phyloP scores from a whole-genome alignment of 495 filamentous ascomycete genomes.

The Hypomontagnella monticulosa region DNA sequence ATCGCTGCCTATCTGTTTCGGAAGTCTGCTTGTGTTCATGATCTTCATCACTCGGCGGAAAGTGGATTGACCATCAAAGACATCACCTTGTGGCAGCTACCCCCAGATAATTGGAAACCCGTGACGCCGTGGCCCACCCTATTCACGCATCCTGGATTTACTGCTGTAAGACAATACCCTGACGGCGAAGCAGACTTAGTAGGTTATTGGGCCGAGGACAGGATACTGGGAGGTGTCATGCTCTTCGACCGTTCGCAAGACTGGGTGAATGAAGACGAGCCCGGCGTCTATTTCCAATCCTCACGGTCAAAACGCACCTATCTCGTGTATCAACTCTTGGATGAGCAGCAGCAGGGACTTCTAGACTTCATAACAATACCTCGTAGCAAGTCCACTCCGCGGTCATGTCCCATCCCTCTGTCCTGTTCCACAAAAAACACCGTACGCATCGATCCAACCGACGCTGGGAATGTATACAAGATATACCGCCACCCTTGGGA shows the following conservation, averaged over 20 bases:
- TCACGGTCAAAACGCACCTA: constrained; percentile 10
- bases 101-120: not conserved
- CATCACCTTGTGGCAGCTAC: not conserved
- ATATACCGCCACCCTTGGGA: constrained; percentile 9
- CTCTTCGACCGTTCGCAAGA: constrained; percentile 43
- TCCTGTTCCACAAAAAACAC: constrained; percentile 27
- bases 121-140: constrained; percentile 22
- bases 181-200: constrained; percentile 44
- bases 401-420: constrained; percentile 30
- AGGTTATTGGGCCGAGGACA: constrained; percentile 49
- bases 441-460: constrained; percentile 27
- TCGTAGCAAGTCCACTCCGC: not conserved
- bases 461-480: constrained; percentile 1
- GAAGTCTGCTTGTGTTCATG: not conserved
- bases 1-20: constrained; percentile 42
- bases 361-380: constrained; percentile 34
- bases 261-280: constrained; percentile 1
- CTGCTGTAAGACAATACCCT: constrained; percentile 42
- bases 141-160: constrained; percentile 42
- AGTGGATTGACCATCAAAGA: not conserved
- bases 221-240: constrained; percentile 47
- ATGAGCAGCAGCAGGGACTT: constrained; percentile 34
- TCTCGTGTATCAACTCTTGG: constrained; percentile 33
- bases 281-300: constrained; percentile 34
- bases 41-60: not conserved